Conservation (phyloP, 805 yeast genomes). For the Sugiyamaella mastotermitis region DNA sequence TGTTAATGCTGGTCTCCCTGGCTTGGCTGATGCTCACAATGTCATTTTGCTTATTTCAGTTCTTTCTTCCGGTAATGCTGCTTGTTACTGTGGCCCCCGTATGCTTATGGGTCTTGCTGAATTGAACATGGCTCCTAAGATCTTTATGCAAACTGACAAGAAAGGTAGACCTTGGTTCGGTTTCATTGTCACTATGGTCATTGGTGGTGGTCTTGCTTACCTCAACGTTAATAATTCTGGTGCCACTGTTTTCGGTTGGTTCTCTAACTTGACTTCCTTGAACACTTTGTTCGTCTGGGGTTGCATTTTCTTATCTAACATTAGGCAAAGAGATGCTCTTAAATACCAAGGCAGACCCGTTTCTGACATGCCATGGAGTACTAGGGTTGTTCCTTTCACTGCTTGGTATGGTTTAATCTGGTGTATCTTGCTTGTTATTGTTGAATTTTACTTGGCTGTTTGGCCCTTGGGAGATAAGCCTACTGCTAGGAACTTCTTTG, state of each 20-base stretch:
- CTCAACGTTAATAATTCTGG: conserved; percentile 47
- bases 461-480: conserved; percentile 42
- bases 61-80: conserved; percentile 78
- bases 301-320: conserved; percentile 59
- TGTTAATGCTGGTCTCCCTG: conserved; percentile 51
- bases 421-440: conserved; percentile 47
- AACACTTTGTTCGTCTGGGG: conserved; percentile 73
- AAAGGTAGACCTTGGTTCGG: conserved; percentile 67
- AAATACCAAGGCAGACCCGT: conserved; percentile 57
- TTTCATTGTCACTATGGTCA: conserved; percentile 39
- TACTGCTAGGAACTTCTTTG: conserved; percentile 33
- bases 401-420: conserved; percentile 42
- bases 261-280: conserved; percentile 69
- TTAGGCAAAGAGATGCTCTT: conserved; percentile 60
- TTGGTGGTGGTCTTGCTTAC: conserved; percentile 59
- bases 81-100: conserved; percentile 63
- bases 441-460: conserved; percentile 65
- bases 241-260: conserved; percentile 31
- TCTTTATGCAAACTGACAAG: conserved; percentile 54
- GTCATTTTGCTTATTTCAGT: conserved; percentile 68
- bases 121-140: conserved; percentile 63
- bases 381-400: conserved; percentile 3
- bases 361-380: conserved; percentile 53
- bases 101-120: conserved; percentile 62
- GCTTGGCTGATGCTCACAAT: conserved; percentile 69